A percentile compares a stretch with the other conserved stretches of the same genome.
Evolutionary conservation across 2,329 filamentous ascomycete genomes (phyloP).

Genomic region (Trichoderma harzianum): DNA sequence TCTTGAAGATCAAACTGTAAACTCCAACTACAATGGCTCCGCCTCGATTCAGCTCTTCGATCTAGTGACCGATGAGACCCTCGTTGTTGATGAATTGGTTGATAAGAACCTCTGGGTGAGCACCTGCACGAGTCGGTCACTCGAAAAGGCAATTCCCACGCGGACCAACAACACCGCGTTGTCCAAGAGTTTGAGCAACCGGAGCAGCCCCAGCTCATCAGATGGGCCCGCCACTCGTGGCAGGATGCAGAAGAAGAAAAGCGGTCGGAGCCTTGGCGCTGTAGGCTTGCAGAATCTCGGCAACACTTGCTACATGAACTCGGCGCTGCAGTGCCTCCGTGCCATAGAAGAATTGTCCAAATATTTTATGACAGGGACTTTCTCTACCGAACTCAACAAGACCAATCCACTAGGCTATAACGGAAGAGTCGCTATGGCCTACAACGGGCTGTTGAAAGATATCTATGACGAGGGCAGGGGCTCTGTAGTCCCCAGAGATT

Average conservation of each 20-base stretch:
- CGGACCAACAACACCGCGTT: constrained; percentile 26
- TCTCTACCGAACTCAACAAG: constrained; percentile 77
- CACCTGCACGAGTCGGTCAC: constrained; percentile 39
- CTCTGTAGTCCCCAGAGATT: constrained; percentile 74
- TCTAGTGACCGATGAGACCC: constrained; percentile 67
- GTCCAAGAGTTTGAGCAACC: constrained; percentile 42
- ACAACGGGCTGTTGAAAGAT: constrained; percentile 69
- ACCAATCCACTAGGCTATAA: constrained; percentile 82
- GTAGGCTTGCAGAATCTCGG: constrained; percentile 87
- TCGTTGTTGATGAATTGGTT: constrained; percentile 81
- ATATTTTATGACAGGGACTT: constrained; percentile 77
- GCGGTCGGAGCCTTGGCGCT: constrained; percentile 68
- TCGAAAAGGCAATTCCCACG: constrained; percentile 37
- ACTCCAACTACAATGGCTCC: constrained; percentile 74
- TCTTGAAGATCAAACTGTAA: constrained; percentile 62
- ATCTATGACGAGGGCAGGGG: constrained; percentile 70
- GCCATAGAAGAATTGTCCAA: constrained; percentile 90
- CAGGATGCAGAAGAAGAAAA: constrained; percentile 64
- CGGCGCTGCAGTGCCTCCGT: constrained; percentile 88
- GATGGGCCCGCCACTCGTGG: constrained; percentile 66
- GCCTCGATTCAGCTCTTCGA: constrained; percentile 63
- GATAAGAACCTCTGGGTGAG: constrained; percentile 56
- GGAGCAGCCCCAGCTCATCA: constrained; percentile 61
- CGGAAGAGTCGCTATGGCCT: constrained; percentile 82
- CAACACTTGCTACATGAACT: constrained; percentile 99